Evolutionary conservation across 371 early-diverging fungal species (phyloP), one percentile per base, ranked within the genome.

Genomic region (Zancudomyces culisetae): DNA sequence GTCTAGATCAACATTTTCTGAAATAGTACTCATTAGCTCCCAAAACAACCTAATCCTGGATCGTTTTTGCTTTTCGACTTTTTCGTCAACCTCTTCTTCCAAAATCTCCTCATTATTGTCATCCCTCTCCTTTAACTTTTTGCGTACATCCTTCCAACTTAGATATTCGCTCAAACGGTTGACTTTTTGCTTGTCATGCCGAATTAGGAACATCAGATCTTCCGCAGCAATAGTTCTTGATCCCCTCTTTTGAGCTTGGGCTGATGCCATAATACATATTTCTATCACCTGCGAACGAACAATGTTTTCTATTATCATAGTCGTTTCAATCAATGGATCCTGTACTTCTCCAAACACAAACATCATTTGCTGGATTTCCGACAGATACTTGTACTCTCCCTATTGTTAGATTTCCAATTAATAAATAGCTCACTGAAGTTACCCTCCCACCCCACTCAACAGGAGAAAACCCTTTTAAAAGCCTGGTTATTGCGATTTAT

Each of bases 301-400:
- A 61, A 95, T 90, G 54, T 95, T 91, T 64, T 94, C 94, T 2
- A 90, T 83, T 3, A 91, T 71, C 62, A 76, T 68, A 8, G 85
- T 83, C 0, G 90, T 87, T 51, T 89, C 94, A 3, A 76, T 77
- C 40, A 85, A 69, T 24, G 94, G 88, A 66, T 91, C 90, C 2
- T 79, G 66, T 27, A 91, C 85, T 59, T 96, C 95, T 27, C 95
- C 97, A 74, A 87, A 90, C 28, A 92, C 93, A 72, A 85, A 96
- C 94, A 96, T 94, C 96, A 95, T 95, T 76, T 92, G 88, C 60
- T 81, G 81, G 59, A 90, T 90, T 62, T 90, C 90, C 27, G 72
- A 74, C 13, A 65, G 62, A 62, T 81, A 81, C 27, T 56, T 57
- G 56, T 68, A 68, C 45, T 45, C n/a, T n/a, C n/a, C n/a, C n/a